Percentiles rank a stretch among this genome's conserved stretches.
Evolutionary conservation across 192 early-diverging fungal genomes (phyloP).

Genomic region (Coemansia sp.): DNA sequence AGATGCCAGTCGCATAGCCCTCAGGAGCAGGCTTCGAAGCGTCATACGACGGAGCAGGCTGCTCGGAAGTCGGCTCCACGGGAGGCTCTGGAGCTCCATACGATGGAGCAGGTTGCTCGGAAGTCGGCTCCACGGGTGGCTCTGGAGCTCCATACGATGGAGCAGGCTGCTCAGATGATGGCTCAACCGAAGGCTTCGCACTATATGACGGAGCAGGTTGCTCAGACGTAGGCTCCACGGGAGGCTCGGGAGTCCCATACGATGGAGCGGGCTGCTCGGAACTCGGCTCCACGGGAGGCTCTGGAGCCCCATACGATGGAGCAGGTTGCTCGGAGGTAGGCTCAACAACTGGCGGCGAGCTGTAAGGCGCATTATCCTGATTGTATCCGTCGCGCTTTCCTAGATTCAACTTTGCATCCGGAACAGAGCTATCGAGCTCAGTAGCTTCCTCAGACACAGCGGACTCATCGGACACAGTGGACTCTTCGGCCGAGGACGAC

Average conservation of each 20-base stretch:
- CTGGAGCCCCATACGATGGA: background rate
- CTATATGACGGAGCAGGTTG: background rate
- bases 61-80: background rate
- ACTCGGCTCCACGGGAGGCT: background rate
- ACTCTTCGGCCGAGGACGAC: background rate
- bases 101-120: background rate
- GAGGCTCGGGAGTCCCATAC: background rate
- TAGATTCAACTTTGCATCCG: background rate
- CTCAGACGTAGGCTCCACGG: background rate
- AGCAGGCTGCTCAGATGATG: background rate
- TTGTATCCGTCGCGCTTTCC: background rate
- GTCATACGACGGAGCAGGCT: background rate
- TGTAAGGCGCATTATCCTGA: background rate
- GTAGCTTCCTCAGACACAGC: no score
- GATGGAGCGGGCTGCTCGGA: background rate
- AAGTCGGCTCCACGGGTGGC: background rate
- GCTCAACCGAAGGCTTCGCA: background rate
- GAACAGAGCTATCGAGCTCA: no score
- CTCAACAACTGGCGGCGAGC: background rate
- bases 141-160: background rate
- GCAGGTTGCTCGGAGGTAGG: background rate
- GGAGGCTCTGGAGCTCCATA: background rate
- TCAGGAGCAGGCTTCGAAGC: background rate
- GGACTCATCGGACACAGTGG: background rate
- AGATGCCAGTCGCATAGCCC: background rate